Evolutionary conservation across 768 basidiomycete genomes (phyloP).

Genomic region (Peribolospora baueri): DNA sequence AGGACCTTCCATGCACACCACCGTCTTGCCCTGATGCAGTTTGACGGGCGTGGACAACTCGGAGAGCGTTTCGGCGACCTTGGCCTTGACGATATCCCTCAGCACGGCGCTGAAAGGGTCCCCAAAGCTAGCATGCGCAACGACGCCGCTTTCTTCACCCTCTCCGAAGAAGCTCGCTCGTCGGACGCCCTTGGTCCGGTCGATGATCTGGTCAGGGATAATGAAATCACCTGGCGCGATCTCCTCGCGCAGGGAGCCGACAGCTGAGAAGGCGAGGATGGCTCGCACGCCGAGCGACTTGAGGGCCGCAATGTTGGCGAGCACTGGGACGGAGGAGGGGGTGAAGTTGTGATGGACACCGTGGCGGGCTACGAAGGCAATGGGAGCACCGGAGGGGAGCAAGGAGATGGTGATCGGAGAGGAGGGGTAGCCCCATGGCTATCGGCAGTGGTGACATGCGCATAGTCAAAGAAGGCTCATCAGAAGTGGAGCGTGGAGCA

Average conservation of each 20-base stretch:
- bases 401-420: conserved; percentile 76
- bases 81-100: conserved; percentile 20
- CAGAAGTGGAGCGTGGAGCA: background rate
- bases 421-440: conserved; percentile 86
- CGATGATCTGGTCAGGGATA: conserved; percentile 79
- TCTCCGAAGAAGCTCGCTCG: conserved; percentile 60
- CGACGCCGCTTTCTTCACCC: conserved; percentile 33
- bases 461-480: background rate
- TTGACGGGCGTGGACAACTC: conserved; percentile 27
- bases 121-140: conserved; percentile 82
- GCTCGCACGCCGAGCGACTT: conserved; percentile 74
- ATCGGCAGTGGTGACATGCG: background rate
- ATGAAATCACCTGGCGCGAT: conserved; percentile 71
- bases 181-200: conserved; percentile 84
- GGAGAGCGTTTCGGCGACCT: conserved; percentile 22
- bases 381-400: conserved; percentile 42
- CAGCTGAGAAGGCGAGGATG: conserved; percentile 82
- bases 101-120: conserved; percentile 38
- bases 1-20: conserved; percentile 92
- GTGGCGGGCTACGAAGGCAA: conserved; percentile 85
- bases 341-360: conserved; percentile 52
- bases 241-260: conserved; percentile 82
- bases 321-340: conserved; percentile 55
- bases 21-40: conserved; percentile 55
- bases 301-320: conserved; percentile 87